Evolutionary conservation across 495 filamentous ascomycete species (phyloP).

Genomic region (Paragyromitra xinjiangensis): DNA sequence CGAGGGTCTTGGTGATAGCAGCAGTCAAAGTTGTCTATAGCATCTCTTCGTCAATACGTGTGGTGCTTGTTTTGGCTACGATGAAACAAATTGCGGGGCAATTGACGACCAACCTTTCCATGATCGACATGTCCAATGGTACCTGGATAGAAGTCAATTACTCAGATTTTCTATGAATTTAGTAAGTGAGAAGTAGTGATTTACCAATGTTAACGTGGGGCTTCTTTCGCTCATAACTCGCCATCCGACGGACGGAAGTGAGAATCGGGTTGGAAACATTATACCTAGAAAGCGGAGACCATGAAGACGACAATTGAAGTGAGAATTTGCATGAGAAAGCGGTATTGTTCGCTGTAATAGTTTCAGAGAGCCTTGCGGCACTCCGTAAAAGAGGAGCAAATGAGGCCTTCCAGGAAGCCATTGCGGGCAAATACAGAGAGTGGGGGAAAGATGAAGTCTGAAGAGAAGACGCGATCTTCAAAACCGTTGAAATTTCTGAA

Average conservation of each 20-base stretch:
- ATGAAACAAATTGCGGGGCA: constrained; percentile 39
- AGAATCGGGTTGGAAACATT: constrained; percentile 50
- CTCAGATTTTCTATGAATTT: not conserved
- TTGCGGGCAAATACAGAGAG: constrained; percentile 47
- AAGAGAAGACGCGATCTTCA: constrained; percentile 38
- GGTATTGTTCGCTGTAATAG: constrained; percentile 33
- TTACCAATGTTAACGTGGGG: constrained; percentile 97
- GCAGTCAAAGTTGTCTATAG: constrained; percentile 92
- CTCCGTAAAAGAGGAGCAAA: constrained; percentile 55
- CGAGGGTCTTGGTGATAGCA: constrained; percentile 96
- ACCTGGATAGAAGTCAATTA: constrained; percentile 63
- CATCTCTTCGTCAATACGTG: constrained; percentile 47
- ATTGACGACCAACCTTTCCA: constrained; percentile 76
- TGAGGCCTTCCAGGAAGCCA: constrained; percentile 58
- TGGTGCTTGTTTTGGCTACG: constrained; percentile 41
- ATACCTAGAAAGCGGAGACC: constrained; percentile 40
- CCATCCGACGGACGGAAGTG: constrained; percentile 55
- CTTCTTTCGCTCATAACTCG: constrained; percentile 87
- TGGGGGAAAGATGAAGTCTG: constrained; percentile 39
- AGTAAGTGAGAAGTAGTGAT: not conserved
- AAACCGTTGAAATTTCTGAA: constrained; percentile 50
- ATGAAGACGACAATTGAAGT: constrained; percentile 23
- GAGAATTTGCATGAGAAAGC: constrained; percentile 38
- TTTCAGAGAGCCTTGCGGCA: constrained; percentile 49
- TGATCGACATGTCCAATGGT: constrained; percentile 99